Conservation (phyloP, 257 asterid genomes). For the Nemophila menziesii region DNA sequence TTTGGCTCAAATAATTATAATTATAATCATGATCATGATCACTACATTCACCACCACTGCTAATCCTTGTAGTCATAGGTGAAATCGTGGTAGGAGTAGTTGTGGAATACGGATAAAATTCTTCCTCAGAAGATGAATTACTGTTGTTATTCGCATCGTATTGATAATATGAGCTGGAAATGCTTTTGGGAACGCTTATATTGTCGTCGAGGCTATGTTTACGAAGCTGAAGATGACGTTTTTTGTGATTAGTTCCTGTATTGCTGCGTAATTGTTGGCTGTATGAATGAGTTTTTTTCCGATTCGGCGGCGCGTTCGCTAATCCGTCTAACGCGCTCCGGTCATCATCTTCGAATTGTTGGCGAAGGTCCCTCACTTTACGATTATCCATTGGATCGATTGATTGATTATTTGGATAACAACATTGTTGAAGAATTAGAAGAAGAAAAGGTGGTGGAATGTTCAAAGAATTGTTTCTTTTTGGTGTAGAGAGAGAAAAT, state of each 20-base stretch:
- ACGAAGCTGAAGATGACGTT: slow-evolving; percentile 41
- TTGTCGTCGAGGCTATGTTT: slow-evolving; percentile 67
- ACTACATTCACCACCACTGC: background rate
- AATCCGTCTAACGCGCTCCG: slow-evolving; percentile 26
- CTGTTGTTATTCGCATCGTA: background rate
- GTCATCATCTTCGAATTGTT: slow-evolving; percentile 21
- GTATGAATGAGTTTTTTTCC: slow-evolving; percentile 31
- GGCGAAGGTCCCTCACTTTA: background rate
- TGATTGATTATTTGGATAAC: background rate
- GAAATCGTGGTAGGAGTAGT: slow-evolving; percentile 10
- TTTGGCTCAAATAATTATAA: background rate
- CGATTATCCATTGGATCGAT: too few relatives aligned
- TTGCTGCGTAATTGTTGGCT: slow-evolving; percentile 54
- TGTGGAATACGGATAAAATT: slow-evolving; percentile 3
- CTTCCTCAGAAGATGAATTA: background rate
- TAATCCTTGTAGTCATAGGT: background rate
- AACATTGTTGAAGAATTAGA: background rate
- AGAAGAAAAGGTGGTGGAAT: background rate
- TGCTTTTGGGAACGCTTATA: slow-evolving; percentile 16
- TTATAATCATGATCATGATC: background rate
- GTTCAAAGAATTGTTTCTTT: background rate
- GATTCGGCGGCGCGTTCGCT: slow-evolving; percentile 37
- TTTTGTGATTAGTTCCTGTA: slow-evolving; percentile 43
- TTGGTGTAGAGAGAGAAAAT: background rate
- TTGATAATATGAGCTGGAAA: slow-evolving; percentile 9